These are phyloP conservation scores for Aspergillus sp. DNA, from an alignment of 2,329 filamentous ascomycete genomes.

Conservation along the genomic window DNA sequence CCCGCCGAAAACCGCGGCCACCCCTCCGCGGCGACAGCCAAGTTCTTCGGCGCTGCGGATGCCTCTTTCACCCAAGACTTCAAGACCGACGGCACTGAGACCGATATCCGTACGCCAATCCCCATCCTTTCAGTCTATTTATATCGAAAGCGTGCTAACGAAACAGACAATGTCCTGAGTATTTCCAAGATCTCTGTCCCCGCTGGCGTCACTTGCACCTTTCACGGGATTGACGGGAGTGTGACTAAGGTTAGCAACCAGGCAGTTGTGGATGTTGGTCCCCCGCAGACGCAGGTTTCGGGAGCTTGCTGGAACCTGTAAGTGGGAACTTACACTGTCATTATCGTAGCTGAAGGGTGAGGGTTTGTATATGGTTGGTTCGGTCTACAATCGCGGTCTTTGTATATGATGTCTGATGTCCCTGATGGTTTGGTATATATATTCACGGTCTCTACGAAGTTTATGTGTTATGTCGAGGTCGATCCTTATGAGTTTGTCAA, in stretches of 20 bases:
- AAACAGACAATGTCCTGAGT: slow-evolving; percentile 13
- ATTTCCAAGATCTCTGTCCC: slow-evolving; percentile 14
- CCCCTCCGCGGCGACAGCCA: slow-evolving; percentile 2
- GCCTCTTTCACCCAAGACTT: slow-evolving; percentile 14
- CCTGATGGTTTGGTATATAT: too few species aligned
- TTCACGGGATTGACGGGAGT: slow-evolving; percentile 14
- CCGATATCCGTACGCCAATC: slow-evolving; percentile 12
- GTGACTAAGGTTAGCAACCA: slow-evolving; percentile 11
- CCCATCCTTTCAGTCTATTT: not conserved
- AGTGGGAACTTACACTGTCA: too few species aligned
- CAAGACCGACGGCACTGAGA: slow-evolving; percentile 8
- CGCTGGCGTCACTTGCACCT: slow-evolving; percentile 11
- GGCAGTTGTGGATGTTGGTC: slow-evolving; percentile 14
- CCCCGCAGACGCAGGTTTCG: slow-evolving; percentile 17
- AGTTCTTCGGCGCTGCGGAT: slow-evolving; percentile 15
- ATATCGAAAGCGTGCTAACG: not conserved
- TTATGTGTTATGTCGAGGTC: too few species aligned
- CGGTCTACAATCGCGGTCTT: too few species aligned
- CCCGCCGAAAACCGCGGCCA: not conserved
- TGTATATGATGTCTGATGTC: too few species aligned
- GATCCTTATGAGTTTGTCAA: not conserved
- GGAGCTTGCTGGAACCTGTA: slow-evolving; percentile 8
- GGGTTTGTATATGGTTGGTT: too few species aligned
- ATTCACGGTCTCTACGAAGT: too few species aligned
- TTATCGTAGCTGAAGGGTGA: too few species aligned